Conservation (phyloP, 192 early-diverging fungal species). For the Gryganskiella cystojenkinii region DNA sequence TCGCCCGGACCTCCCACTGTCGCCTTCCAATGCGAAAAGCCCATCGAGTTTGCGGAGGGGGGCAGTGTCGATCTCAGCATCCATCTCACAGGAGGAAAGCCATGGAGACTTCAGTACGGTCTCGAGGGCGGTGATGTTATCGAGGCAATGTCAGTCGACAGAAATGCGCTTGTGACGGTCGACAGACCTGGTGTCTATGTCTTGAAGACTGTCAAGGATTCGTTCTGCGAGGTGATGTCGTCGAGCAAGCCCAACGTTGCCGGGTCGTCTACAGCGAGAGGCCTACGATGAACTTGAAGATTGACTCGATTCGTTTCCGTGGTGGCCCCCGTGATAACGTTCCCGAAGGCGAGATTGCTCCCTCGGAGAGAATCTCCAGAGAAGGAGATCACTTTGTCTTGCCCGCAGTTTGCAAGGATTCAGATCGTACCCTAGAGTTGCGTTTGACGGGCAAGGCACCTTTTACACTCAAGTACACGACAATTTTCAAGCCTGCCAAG, state of each 20-base stretch:
- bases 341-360: constrained; percentile 46
- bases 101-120: constrained; percentile 30
- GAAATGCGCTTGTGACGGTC: constrained; percentile 32
- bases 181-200: constrained; percentile 26
- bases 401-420: constrained; percentile 27
- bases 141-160: constrained; percentile 7
- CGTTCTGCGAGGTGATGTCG: constrained; percentile 38
- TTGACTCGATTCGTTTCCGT: constrained; percentile 49
- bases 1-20: constrained; percentile 42
- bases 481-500: constrained; percentile 11
- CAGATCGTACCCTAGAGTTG: constrained; percentile 34
- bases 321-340: constrained; percentile 42
- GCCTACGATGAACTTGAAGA: constrained; percentile 44
- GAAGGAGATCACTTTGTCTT: constrained; percentile 22
- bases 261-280: constrained; percentile 37
- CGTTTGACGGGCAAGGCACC: constrained; percentile 41
- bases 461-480: constrained; percentile 27
- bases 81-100: constrained; percentile 41
- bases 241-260: constrained; percentile 30
- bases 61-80: constrained; percentile 28
- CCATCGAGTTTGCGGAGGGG: constrained; percentile 36
- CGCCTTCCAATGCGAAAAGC: constrained; percentile 38
- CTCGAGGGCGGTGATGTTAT: constrained; percentile 16
- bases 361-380: constrained; percentile 25
- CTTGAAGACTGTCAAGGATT: constrained; percentile 28